Evolutionary conservation across 345 rosid species (phyloP), one percentile per base, ranked within the genome.

Genomic region (Eucalyptus cloeziana): DNA sequence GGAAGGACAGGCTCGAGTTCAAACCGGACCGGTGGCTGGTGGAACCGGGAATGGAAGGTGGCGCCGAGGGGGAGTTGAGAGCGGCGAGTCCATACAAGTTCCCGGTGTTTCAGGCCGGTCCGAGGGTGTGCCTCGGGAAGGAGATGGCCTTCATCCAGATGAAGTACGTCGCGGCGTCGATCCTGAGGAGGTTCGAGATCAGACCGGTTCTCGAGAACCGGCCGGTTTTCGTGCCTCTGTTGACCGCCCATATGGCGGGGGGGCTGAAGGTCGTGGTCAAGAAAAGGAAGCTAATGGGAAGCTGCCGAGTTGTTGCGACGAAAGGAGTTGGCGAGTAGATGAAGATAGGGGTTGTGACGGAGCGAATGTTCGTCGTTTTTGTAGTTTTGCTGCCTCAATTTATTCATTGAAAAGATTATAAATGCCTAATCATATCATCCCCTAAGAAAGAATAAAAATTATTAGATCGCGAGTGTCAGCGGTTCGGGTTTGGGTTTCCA

Each of bases 121-220:
- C 97, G 22, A 94, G 98, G 87, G 91, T 90, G 91, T 97, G 98
- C 91, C 88, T 97, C 86, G 99, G 99, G 69, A 97, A 95, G 89
- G 96, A 94, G 10, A 95, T 96, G 97, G 98, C 97, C 80, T 95
- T 93, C 83, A 86, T 96, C 43, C 98, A 96, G 92, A 97, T 97
- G 96, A 97, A 95, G 90, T 92, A 94, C 30, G 91, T 95, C 1
- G 96, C 54, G 2, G 95, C 96, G 1, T 93, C 94, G 3, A 90
- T 94, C 89, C 71, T 97, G 88, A 86, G 89, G 49, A 92, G 92
- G 92, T 97, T 94, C 44, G 94, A 95, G 86, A 89, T 94, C 31
- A 4, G 87, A 86, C 90, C 95, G 16, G 88, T 91, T 86, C 93
- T 97, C 13, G 22, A 86, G 44, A 89, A 91, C 10, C 91, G n/a